Evolutionary conservation across 768 basidiomycete genomes (phyloP).

Genomic region (Pleurotus pulmonarius): DNA sequence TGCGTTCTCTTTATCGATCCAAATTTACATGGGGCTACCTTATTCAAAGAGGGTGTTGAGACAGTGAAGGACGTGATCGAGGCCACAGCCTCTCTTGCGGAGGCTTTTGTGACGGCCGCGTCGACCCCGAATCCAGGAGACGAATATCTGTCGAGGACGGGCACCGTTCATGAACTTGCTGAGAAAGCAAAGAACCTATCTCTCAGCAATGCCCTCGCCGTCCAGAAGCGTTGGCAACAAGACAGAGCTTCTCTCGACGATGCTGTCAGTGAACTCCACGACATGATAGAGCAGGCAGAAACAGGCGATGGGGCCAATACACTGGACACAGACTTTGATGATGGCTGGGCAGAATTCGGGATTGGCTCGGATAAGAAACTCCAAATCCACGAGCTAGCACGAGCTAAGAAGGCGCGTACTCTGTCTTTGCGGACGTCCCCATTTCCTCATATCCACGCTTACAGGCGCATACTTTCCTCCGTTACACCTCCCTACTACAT

Average conservation of each 20-base stretch:
- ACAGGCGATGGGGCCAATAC: slow-evolving; percentile 25
- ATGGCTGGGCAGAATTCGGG: slow-evolving; percentile 68
- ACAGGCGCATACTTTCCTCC: slow-evolving; percentile 60
- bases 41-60: slow-evolving; percentile 39
- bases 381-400: slow-evolving; percentile 45
- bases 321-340: slow-evolving; percentile 31
- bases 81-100: slow-evolving; percentile 39
- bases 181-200: slow-evolving; percentile 50
- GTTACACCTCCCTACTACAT: slow-evolving; percentile 58
- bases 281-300: slow-evolving; percentile 42
- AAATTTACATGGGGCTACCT: slow-evolving; percentile 38
- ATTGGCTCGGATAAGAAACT: slow-evolving; percentile 40
- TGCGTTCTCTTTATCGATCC: slow-evolving; percentile 42
- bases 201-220: slow-evolving; percentile 53
- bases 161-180: slow-evolving; percentile 59
- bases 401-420: slow-evolving; percentile 50
- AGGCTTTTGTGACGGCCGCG: slow-evolving; percentile 37
- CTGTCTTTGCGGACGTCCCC: not conserved
- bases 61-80: slow-evolving; percentile 39
- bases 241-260: slow-evolving; percentile 61
- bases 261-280: slow-evolving; percentile 51
- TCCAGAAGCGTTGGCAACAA: slow-evolving; percentile 44
- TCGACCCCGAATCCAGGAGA: slow-evolving; percentile 26
- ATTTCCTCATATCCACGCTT: not conserved
- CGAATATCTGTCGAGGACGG: slow-evolving; percentile 55